Conservation (phyloP, 169 alveolate genomes). For the Plasmodium reichenowi region DNA sequence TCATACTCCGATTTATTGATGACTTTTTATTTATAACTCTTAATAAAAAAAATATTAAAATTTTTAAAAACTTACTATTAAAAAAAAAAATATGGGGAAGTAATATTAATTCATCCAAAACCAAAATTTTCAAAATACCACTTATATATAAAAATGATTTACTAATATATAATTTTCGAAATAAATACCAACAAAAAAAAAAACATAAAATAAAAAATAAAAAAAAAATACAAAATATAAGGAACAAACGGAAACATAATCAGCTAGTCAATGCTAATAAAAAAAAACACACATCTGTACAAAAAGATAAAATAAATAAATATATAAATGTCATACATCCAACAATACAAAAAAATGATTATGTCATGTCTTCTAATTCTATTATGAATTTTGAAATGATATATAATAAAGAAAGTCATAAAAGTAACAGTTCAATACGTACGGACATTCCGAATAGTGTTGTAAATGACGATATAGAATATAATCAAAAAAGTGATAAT, state of each 20-base stretch:
- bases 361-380: no score
- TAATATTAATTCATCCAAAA: constrained; percentile 61
- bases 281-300: background rate
- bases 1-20: constrained; percentile 61
- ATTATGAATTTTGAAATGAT: no score
- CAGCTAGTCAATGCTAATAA: background rate
- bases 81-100: constrained; percentile 74
- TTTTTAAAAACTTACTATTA: constrained; percentile 39
- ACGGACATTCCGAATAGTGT: no score
- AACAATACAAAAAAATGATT: no score
- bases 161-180: background rate
- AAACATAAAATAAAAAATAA: background rate
- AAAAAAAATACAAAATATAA: background rate
- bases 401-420: no score
- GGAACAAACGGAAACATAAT: background rate
- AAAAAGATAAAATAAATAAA: no score
- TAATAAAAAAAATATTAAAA: constrained; percentile 51
- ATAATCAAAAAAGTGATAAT: no score
- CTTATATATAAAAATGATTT: constrained; percentile 39
- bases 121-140: constrained; percentile 69
- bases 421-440: no score
- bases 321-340: no score
- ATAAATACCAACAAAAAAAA: background rate
- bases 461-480: no score
- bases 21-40: constrained; percentile 66